Percentiles rank a stretch among this genome's conserved stretches.
Evolutionary conservation across 2,329 filamentous ascomycete genomes (phyloP).

Genomic region (Dactylellina drechsleri): DNA sequence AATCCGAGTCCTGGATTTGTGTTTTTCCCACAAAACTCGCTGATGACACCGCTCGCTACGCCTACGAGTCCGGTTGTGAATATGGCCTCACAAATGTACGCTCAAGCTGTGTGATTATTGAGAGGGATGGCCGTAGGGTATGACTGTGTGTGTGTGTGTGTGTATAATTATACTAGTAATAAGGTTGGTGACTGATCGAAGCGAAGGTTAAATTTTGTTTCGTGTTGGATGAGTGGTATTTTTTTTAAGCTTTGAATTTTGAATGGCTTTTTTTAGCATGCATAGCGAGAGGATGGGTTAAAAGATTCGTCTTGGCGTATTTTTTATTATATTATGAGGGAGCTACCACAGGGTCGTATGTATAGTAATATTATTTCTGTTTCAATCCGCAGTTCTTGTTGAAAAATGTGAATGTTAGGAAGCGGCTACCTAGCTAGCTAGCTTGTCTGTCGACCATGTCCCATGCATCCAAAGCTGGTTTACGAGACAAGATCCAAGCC

Average conservation of each 20-base stretch:
- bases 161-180: background rate
- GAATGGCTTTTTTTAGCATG: background rate
- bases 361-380: too few relatives aligned
- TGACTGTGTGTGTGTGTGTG: conserved; percentile 19
- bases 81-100: conserved; percentile 51
- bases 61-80: conserved; percentile 38
- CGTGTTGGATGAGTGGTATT: conserved; percentile 49
- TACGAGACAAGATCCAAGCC: too few relatives aligned
- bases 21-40: conserved; percentile 46
- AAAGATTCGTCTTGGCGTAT: conserved; percentile 2
- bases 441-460: too few relatives aligned
- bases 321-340: background rate
- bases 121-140: background rate
- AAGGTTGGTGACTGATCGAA: conserved; percentile 8
- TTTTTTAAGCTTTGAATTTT: conserved; percentile 2
- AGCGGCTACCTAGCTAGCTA: too few relatives aligned
- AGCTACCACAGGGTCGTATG: background rate
- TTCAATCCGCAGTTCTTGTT: too few relatives aligned
- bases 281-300: conserved; percentile 23
- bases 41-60: conserved; percentile 40
- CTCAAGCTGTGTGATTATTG: conserved; percentile 44
- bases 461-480: too few relatives aligned
- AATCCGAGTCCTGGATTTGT: conserved; percentile 54
- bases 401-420: too few relatives aligned
- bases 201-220: conserved; percentile 21